Evolutionary conservation across 1,139 yeast species (phyloP), one percentile per base, ranked within the genome.

Genomic region (Petasospora fabianii): DNA sequence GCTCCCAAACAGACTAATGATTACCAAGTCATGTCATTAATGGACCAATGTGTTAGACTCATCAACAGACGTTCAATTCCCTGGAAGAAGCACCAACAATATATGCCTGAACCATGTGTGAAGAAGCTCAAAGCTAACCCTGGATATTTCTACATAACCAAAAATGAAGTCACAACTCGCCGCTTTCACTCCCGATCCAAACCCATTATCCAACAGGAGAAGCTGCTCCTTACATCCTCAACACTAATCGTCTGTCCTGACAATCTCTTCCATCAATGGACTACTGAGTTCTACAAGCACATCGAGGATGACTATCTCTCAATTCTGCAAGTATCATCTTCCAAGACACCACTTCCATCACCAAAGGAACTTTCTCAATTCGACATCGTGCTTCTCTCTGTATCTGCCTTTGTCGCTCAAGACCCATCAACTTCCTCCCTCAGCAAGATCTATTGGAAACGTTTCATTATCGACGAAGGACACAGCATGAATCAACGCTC

Each of bases 381-480:
- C 51, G 87, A 81, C 50, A 46, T 80, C 2, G 64, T 82, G 1
- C 46, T 81, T n/a, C 60, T 80, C 32, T 65, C 84, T 0, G 59
- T 65, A 14, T 65, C 76, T 0, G 59, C 69, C 11, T 66, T 78
- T 48, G 60, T 77, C 1, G 54, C 56, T 22, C 73, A 71, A 40
- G 56, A 61, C 3, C 40, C 45, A 1, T 14, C 29, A 1, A 34
- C 35, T 2, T 65, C 70, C 3, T 62, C 69, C 0, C 54, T 80
- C 12, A 55, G 60, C 22, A 52, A 56, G 10, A 58, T 81, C 0
- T 76, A 73, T 48, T 82, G 88, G 88, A 82, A 81, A 51, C 55
- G 88, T 21, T 59, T 81, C 21, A 77, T 82, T 14, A 75, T 82
- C n/a, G 90, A 82, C 54, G 88, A 82, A 57, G 88, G 88, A 0